A percentile compares a stretch with the other conserved stretches of the same genome.
Evolutionary conservation across 1,284 basidiomycete species (phyloP).

Genomic region (Lignosus rhinocerotis): DNA sequence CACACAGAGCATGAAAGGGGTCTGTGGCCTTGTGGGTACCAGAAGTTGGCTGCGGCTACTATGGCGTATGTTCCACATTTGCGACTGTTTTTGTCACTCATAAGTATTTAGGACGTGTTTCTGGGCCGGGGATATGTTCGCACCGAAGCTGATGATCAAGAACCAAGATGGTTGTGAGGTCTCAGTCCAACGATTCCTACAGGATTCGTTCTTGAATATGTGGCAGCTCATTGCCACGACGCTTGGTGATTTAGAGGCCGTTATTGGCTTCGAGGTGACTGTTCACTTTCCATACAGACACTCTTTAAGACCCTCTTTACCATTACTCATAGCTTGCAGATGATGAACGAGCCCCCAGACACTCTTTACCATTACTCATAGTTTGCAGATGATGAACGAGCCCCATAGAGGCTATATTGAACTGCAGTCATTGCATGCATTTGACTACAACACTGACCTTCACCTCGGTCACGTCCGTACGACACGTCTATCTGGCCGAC

Average conservation of each 20-base stretch:
- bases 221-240: constrained; percentile 71
- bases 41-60: constrained; percentile 84
- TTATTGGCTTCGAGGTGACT: constrained; percentile 85
- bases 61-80: constrained; percentile 67
- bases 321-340: constrained; percentile 41
- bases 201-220: constrained; percentile 80
- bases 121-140: constrained; percentile 87
- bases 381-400: constrained; percentile 85
- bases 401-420: constrained; percentile 93
- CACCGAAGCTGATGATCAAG: constrained; percentile 69
- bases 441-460: constrained; percentile 94
- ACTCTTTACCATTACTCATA: background rate
- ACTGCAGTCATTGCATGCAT: constrained; percentile 79
- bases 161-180: constrained; percentile 49
- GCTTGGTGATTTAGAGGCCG: constrained; percentile 74
- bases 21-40: constrained; percentile 89
- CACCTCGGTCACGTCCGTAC: constrained; percentile 83
- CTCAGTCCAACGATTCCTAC: constrained; percentile 82
- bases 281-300: background rate
- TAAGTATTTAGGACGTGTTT: constrained; percentile 66
- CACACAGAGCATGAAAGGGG: constrained; percentile 74
- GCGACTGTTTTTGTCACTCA: constrained; percentile 9
- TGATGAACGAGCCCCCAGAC: constrained; percentile 91
- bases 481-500: constrained; percentile 30
- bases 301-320: background rate